Evolutionary conservation across 176 grass and related monocot genomes (phyloP).

Genomic region (Coix lacrymajobi): DNA sequence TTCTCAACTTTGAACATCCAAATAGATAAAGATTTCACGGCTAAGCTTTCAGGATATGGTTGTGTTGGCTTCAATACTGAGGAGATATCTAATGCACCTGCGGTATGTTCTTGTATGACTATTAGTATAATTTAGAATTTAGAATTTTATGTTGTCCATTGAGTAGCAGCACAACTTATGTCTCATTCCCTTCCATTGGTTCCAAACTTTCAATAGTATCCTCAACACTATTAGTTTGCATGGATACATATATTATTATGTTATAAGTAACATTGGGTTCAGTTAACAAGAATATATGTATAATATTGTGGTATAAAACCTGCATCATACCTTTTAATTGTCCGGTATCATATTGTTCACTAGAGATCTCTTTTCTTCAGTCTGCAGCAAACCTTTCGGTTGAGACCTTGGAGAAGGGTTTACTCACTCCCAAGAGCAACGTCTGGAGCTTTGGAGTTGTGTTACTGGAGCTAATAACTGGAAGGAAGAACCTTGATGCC

Average conservation of each 20-base stretch:
- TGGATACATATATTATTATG: neutral
- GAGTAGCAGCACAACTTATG: neutral
- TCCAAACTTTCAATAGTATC: neutral
- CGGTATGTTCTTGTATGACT: conserved; percentile 42
- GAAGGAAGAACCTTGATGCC: conserved; percentile 75
- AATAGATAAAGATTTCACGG: conserved; percentile 95
- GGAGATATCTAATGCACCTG: conserved; percentile 44
- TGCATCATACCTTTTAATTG: neutral
- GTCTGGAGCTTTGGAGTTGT: conserved; percentile 96
- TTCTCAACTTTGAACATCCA: conserved; percentile 90
- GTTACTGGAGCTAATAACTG: conserved; percentile 93
- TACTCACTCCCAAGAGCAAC: conserved; percentile 93
- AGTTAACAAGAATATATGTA: neutral
- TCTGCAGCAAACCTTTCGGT: conserved; percentile 61
- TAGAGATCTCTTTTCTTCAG: conserved; percentile 41
- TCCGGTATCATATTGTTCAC: conserved; percentile 10
- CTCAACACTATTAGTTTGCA: neutral
- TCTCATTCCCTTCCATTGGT: neutral
- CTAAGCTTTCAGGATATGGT: conserved; percentile 86
- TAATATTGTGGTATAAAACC: neutral
- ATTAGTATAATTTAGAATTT: neutral
- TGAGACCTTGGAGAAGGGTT: conserved; percentile 94
- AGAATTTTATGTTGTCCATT: neutral
- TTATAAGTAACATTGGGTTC: neutral
- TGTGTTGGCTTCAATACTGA: conserved; percentile 63